These are phyloP conservation scores for Pseudonectria buxi DNA, from an alignment of 2,329 filamentous ascomycete species.

Conservation along the genomic window DNA sequence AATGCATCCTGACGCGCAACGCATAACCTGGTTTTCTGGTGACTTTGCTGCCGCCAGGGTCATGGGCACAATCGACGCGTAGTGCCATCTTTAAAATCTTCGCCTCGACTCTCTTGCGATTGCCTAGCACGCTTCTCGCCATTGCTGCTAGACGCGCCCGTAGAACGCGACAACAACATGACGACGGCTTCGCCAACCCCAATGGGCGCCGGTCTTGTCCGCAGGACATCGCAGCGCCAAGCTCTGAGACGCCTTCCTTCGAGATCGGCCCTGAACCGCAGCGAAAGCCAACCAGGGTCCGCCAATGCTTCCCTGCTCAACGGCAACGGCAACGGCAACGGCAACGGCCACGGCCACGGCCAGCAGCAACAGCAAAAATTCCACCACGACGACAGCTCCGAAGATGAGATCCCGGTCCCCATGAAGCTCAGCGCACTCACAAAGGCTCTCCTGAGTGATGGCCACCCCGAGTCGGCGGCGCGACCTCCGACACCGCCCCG, in stretches of 20 bases:
- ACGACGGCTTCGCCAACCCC: conserved; percentile 51
- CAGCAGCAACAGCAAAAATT: conserved; percentile 42
- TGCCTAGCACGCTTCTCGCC: conserved; percentile 10
- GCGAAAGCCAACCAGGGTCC: conserved; percentile 37
- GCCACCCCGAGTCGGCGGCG: conserved; percentile 40
- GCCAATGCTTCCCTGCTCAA: conserved; percentile 21
- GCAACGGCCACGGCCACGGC: no score
- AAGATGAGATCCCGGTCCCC: conserved; percentile 85
- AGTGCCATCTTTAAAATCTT: conserved; percentile 28
- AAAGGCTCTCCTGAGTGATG: conserved; percentile 70
- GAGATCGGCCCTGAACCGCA: conserved; percentile 37
- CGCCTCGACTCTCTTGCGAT: conserved; percentile 11
- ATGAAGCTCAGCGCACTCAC: conserved; percentile 93
- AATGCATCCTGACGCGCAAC: conserved; percentile 24
- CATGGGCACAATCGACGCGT: conserved; percentile 36
- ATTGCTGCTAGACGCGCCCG: conserved; percentile 11
- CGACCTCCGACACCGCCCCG: conserved; percentile 38
- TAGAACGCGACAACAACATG: conserved; percentile 31
- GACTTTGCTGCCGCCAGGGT: conserved; percentile 26
- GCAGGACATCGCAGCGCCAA: conserved; percentile 52
- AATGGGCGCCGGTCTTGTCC: conserved; percentile 40
- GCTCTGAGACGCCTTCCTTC: conserved; percentile 44
- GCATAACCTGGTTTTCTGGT: conserved; percentile 30
- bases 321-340: no score
- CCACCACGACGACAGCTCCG: conserved; percentile 70